Percentiles rank a stretch among this genome's conserved stretches.
phyloP scores from a whole-genome alignment of 2,329 filamentous ascomycete genomes.

The Epichloe festucae region DNA sequence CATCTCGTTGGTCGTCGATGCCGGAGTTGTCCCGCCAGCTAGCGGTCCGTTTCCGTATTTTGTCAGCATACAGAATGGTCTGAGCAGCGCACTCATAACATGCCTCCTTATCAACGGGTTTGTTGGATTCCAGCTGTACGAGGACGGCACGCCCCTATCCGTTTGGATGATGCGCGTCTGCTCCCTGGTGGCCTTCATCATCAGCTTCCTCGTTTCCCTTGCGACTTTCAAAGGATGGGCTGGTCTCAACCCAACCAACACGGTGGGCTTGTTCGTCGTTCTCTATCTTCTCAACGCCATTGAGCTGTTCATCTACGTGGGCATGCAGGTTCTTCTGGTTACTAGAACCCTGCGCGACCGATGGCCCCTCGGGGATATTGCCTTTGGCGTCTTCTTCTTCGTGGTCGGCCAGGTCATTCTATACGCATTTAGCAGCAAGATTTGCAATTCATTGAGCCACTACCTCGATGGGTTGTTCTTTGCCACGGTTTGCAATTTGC shows the following conservation, averaged over 20 bases:
- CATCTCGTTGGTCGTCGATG: constrained; percentile 79
- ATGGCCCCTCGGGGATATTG: constrained; percentile 88
- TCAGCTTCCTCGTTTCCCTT: constrained; percentile 77
- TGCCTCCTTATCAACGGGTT: constrained; percentile 94
- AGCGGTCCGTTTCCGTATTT: constrained; percentile 81
- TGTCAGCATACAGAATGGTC: constrained; percentile 71
- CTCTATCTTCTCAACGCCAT: constrained; percentile 85
- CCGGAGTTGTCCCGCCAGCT: constrained; percentile 78
- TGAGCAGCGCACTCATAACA: constrained; percentile 74
- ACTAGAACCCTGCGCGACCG: constrained; percentile 83
- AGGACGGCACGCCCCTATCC: constrained; percentile 86
- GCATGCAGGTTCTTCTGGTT: constrained; percentile 81
- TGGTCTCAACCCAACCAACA: constrained; percentile 73
- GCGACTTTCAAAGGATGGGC: constrained; percentile 90
- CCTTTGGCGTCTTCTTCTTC: constrained; percentile 84
- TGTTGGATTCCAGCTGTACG: constrained; percentile 95
- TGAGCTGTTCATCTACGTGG: constrained; percentile 71
- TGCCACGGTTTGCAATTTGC: constrained; percentile 81
- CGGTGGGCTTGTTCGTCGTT: constrained; percentile 79
- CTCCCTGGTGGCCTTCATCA: constrained; percentile 68
- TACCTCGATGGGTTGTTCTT: constrained; percentile 94
- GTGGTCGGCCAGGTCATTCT: constrained; percentile 83
- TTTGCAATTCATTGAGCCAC: constrained; percentile 76
- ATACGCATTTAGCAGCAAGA: constrained; percentile 75
- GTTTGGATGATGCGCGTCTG: constrained; percentile 81